Evolutionary conservation across 345 rosid species (phyloP).

Genomic region (Boechera divaricarpa): DNA sequence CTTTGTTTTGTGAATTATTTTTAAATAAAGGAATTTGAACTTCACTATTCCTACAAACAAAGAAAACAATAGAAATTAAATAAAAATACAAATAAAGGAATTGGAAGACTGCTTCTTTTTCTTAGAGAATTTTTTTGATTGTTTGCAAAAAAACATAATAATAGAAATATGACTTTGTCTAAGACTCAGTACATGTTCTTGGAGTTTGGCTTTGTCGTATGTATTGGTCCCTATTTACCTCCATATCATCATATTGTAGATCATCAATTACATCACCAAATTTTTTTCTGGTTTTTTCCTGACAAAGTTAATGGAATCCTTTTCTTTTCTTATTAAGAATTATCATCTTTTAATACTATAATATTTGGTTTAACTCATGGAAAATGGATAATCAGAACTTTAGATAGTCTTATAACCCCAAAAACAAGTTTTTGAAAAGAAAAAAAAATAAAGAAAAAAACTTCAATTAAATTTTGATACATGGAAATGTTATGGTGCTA

Average conservation of each 20-base stretch:
- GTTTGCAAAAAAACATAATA: neutral
- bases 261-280: neutral
- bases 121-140: neutral
- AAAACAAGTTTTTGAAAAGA: too few species aligned
- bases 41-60: too few species aligned
- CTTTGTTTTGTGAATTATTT: too few species aligned
- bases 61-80: too few species aligned
- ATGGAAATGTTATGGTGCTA: neutral
- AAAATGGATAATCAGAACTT: neutral
- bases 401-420: too few species aligned
- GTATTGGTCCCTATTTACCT: neutral
- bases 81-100: too few species aligned
- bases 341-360: neutral
- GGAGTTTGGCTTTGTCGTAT: neutral
- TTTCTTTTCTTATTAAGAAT: too few species aligned
- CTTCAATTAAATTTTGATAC: neutral
- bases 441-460: too few species aligned
- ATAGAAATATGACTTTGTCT: neutral
- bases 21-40: too few species aligned
- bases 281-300: too few species aligned
- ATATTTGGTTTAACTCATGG: neutral
- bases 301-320: too few species aligned
- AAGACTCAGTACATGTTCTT: neutral
- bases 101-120: neutral
- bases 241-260: neutral